Evolutionary conservation across 2,329 filamentous ascomycete genomes (phyloP).

Genomic region (Parafenestella ontariensis): DNA sequence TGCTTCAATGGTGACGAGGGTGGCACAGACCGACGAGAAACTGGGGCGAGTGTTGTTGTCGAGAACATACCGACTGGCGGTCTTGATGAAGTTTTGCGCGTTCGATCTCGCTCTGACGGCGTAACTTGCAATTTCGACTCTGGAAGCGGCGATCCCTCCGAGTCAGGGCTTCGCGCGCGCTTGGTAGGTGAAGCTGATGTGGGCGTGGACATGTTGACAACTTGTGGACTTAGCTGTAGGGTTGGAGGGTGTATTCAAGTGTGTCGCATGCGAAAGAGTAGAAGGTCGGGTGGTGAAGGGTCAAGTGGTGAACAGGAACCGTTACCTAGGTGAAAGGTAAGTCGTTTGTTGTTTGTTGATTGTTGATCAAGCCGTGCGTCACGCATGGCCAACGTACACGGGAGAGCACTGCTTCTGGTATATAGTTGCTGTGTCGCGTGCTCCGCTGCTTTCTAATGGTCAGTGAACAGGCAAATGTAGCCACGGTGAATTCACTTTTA

Average conservation of each 20-base stretch:
- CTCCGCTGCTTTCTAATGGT: too few relatives aligned
- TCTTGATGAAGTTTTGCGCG: background rate
- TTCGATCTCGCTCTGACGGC: background rate
- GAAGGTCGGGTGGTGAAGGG: background rate
- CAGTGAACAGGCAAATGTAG: too few relatives aligned
- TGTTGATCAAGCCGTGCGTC: background rate
- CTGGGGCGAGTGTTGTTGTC: background rate
- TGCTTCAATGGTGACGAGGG: background rate
- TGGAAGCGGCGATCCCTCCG: background rate
- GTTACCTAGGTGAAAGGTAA: background rate
- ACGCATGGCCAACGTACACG: background rate
- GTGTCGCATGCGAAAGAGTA: background rate
- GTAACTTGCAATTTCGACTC: background rate
- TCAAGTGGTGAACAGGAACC: background rate
- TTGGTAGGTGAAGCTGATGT: background rate
- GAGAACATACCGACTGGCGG: background rate
- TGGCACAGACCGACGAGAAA: background rate
- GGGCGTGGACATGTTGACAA: background rate
- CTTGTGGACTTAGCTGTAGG: too few relatives aligned
- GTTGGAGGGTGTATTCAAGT: too few relatives aligned
- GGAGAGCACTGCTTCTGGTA: background rate
- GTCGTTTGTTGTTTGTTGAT: background rate
- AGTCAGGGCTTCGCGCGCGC: background rate
- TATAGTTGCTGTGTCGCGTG: too few relatives aligned
- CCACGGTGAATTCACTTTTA: too few relatives aligned